These are phyloP conservation scores for Croton setiger DNA, from an alignment of 441 rosid species.

Conservation along the genomic window DNA sequence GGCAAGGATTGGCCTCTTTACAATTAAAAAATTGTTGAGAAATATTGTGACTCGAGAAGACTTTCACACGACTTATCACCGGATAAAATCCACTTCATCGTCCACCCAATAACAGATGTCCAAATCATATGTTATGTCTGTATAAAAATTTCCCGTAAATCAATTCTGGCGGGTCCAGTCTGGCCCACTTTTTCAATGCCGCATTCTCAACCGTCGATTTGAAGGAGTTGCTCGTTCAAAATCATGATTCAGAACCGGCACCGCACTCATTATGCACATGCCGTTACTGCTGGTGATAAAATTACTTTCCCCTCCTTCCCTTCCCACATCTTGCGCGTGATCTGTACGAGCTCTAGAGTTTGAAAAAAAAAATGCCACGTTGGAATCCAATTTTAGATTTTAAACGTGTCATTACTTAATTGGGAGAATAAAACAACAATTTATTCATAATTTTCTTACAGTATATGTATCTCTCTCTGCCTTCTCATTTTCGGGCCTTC, in stretches of 20 bases:
- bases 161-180: not conserved
- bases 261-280: not conserved
- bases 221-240: not conserved
- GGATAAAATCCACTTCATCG: not conserved
- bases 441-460: not conserved
- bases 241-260: not conserved
- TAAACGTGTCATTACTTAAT: not conserved
- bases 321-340: not conserved
- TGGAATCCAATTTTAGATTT: not conserved
- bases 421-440: not conserved
- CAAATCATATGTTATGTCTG: not conserved
- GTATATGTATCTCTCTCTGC: not conserved
- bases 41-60: not conserved
- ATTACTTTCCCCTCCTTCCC: not conserved
- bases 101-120: not conserved
- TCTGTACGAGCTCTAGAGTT: not conserved
- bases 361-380: not conserved
- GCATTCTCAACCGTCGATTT: not conserved
- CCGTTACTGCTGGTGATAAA: not conserved
- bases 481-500: not conserved
- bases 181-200: not conserved
- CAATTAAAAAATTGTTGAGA: not conserved
- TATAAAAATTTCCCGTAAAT: too few relatives aligned
- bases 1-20: not conserved
- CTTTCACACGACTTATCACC: not conserved